These are phyloP conservation scores for Novakomyces olei DNA, from an alignment of 805 yeast genomes.

Conservation along the genomic window DNA sequence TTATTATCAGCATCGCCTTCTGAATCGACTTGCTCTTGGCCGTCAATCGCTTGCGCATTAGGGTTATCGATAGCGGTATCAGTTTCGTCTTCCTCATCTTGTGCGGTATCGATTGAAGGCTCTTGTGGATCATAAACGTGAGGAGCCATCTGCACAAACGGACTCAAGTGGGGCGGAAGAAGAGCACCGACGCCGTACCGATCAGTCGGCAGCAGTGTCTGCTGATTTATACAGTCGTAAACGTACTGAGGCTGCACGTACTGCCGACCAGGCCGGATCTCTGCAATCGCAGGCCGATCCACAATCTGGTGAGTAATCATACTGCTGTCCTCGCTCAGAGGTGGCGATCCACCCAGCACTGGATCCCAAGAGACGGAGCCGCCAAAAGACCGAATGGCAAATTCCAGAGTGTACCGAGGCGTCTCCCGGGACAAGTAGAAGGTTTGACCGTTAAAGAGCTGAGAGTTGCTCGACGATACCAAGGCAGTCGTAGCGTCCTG, in stretches of 20 bases:
- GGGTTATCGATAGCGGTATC: constrained; percentile 32
- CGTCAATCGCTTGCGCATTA: constrained; percentile 29
- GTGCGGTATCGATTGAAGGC: constrained; percentile 17
- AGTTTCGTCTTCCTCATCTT: constrained; percentile 27
- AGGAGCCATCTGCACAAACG: constrained; percentile 76
- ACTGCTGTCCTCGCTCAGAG: constrained; percentile 19
- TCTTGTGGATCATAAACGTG: constrained; percentile 69
- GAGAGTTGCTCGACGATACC: constrained; percentile 25
- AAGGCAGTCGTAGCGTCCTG: too few relatives aligned
- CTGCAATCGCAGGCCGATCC: constrained; percentile 66
- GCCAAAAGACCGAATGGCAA: constrained; percentile 66
- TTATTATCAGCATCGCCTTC: constrained; percentile 8
- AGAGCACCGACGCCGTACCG: constrained; percentile 84
- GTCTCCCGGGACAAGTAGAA: constrained; percentile 92
- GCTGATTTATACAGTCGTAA: constrained; percentile 72
- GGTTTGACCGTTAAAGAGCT: constrained; percentile 48
- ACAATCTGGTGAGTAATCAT: constrained; percentile 72
- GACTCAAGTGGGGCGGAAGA: constrained; percentile 89
- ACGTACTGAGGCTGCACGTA: constrained; percentile 97
- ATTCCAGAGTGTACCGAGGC: constrained; percentile 74
- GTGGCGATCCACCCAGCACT: constrained; percentile 47
- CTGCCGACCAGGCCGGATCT: constrained; percentile 73
- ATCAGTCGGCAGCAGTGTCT: constrained; percentile 49
- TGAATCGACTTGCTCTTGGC: constrained; percentile 21
- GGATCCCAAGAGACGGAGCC: constrained; percentile 73